Evolutionary conservation across 257 asterid genomes (phyloP), one percentile per base, ranked within the genome.

Genomic region (Craterostigma plantagineum): DNA sequence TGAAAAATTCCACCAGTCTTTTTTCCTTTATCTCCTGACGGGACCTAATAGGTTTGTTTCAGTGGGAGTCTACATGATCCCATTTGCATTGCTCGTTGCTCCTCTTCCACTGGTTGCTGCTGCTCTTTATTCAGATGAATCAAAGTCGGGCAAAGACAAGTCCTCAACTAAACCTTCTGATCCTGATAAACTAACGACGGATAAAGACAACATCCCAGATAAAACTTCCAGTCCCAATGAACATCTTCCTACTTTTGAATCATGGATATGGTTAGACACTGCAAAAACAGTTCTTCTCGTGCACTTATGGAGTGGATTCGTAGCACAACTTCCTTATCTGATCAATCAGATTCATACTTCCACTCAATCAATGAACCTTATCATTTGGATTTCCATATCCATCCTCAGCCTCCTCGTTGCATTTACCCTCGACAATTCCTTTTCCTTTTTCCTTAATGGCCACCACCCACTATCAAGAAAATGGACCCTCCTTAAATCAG

Each of bases 1-100:
- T 1, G 98, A 90, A 79, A 90, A 83, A 67, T 90, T 90, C 56
- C 98, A 90, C 64, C 98, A 83, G 47, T 90, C 98, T 16, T 83
- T 74, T 67, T 90, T 90, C 50, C 77, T 90, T 8, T 79, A 90
- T 60, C 95, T 90, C 51, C 40, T 90, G 64, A 79, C 86, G 0
- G 79, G 92, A 16, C 75, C 98, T 0, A 67, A 62, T 69, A 73
- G 73, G 62, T 87, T 87, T 51, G 79, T 79, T 13, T 87, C 95
- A 3, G 93, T 82, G 50, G 95, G 95, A 60, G 82, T 83, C 12
- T 87, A 87, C 68, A 87, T 83, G 98, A 79, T 82, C 41, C 73
- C 95, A 18, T 87, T 87, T 63, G 86, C 68, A 36, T 61, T 90
- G 64, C 92, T 90, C 49, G 54, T 90, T 42, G 75, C 86, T 50